Percentiles rank a stretch among this genome's conserved stretches.
Evolutionary conservation across 164 flowering plant species (phyloP).

Genomic region (Pachysandra terminalis): DNA sequence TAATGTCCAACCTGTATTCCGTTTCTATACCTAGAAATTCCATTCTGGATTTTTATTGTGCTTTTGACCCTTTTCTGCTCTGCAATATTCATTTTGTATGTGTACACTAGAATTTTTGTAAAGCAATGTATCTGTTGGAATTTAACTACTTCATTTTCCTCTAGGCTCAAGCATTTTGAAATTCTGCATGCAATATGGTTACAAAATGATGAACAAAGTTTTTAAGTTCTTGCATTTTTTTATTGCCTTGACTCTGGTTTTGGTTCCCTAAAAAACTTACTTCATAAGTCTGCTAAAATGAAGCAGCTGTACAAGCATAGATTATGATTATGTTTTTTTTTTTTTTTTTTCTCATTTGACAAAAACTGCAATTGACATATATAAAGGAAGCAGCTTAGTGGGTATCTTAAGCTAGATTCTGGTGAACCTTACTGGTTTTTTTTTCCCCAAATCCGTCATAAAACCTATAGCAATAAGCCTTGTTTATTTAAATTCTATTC

Average conservation of each 20-base stretch:
- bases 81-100: neutral
- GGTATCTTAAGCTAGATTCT: too few relatives aligned
- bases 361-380: too few relatives aligned
- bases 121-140: neutral
- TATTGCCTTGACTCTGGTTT: neutral
- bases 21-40: neutral
- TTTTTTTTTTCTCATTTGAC: too few relatives aligned
- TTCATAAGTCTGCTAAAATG: neutral
- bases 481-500: too few relatives aligned
- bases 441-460: too few relatives aligned
- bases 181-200: neutral
- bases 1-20: neutral
- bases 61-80: neutral
- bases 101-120: neutral
- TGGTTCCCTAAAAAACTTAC: neutral
- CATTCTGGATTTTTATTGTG: neutral
- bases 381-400: too few relatives aligned
- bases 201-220: neutral
- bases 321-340: neutral
- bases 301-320: neutral
- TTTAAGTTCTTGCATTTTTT: neutral
- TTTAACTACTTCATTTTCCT: neutral
- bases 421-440: too few relatives aligned
- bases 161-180: neutral
- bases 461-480: too few relatives aligned